Base-by-base conservation (phyloP, 331 rosid species). In the Erythrophleum ivorense region DNA sequence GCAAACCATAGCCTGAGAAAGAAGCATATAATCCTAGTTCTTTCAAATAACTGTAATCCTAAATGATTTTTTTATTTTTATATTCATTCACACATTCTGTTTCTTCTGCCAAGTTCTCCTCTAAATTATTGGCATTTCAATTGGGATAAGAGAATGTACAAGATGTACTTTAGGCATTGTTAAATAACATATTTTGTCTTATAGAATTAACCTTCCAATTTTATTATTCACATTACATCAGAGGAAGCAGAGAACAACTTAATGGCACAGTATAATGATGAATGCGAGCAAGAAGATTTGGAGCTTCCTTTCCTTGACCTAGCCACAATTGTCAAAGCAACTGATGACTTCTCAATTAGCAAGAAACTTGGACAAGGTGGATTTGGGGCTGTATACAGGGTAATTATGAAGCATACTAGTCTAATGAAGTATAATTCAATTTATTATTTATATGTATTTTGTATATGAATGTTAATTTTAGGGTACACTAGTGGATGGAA, bases 331-430 rank as follows among this genome's bases (percentile, higher is more conserved):
- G 13, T 58, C 71, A 68, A 68, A 73, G 84, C 84, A 57, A 84
- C 87, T 38, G 41, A 68, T 79, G 78, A 59, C 75, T 84, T 84
- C 81, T 79, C 87, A 68, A 36, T 62, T 13, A 58, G 29, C 78
- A 79, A 75, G 49, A 84, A 84, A 71, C 81, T 84, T 29, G 87
- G 87, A 79, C 75, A 84, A 84, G 87, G 84, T 76, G 87, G 84
- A 52, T 84, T 84, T 36, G 84, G 87, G 15, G 13, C 50, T 0
- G 87, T 84, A 53, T 80, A 84, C 52, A 80, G 34, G 84, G 87
- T 84, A 84, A 71, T 33, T 53, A 80, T 59, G 76, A 59, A 40
- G 49, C 62, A 50, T 36, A 24, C 60, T 80, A 34, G 63, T 31
- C 50, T 80, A 52, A 60, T 38, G 54, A 75, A 68, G 19, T 62